Evolutionary conservation across 768 basidiomycete species (phyloP).

Genomic region (Lactifluus pinguis): DNA sequence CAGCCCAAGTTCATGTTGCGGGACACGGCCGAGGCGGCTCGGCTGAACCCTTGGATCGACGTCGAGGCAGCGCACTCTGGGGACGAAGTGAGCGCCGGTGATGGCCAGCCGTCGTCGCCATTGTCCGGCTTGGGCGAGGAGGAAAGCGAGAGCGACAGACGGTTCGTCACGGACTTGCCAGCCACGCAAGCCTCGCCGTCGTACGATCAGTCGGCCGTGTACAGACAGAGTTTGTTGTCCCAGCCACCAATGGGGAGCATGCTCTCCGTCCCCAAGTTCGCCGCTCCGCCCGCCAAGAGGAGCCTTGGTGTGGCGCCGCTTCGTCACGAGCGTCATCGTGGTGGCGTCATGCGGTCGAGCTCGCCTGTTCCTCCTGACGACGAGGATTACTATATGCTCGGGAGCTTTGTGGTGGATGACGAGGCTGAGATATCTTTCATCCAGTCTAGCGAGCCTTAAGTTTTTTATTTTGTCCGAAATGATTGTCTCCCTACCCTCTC

Average conservation of each 20-base stretch:
- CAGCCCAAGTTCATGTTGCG: conserved; percentile 24
- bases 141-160: conserved; percentile 46
- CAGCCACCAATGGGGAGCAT: conserved; percentile 40
- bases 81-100: conserved; percentile 51
- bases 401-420: conserved; percentile 76
- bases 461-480: not conserved
- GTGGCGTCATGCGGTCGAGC: conserved; percentile 36
- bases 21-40: conserved; percentile 29
- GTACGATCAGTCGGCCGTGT: conserved; percentile 64
- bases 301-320: conserved; percentile 23
- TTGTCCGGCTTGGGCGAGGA: conserved; percentile 35
- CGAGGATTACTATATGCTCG: conserved; percentile 59
- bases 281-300: conserved; percentile 37
- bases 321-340: conserved; percentile 19
- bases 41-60: conserved; percentile 45
- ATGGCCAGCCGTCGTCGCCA: conserved; percentile 48
- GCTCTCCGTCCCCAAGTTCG: conserved; percentile 43
- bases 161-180: conserved; percentile 54
- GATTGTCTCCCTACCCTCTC: too few relatives aligned
- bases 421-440: conserved; percentile 55
- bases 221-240: conserved; percentile 64
- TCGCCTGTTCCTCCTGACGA: conserved; percentile 49
- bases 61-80: conserved; percentile 72
- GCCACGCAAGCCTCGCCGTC: conserved; percentile 61
- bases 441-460: conserved; percentile 20